A percentile compares a stretch with the other conserved stretches of the same genome.
Conservation (phyloP, 371 early-diverging fungal genomes). For the Mucor sp. region DNA sequence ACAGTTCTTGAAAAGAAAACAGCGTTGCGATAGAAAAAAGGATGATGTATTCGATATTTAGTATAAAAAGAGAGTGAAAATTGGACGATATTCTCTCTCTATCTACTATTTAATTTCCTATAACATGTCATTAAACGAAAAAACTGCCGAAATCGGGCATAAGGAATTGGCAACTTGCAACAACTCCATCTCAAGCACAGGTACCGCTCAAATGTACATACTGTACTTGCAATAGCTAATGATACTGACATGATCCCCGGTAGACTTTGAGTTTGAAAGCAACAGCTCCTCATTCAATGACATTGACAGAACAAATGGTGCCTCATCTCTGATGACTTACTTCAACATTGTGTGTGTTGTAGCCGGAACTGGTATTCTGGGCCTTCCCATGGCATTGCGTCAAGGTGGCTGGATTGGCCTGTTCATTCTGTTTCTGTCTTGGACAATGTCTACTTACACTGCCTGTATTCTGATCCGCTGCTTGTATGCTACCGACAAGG, state of each 20-base stretch:
- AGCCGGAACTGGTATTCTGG: constrained; percentile 85
- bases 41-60: not conserved
- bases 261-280: not conserved
- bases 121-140: not conserved
- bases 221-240: not conserved
- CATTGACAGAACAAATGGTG: constrained; percentile 25
- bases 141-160: not conserved
- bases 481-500: constrained; percentile 36
- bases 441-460: constrained; percentile 66
- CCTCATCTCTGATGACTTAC: constrained; percentile 40
- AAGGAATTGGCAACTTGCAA: not conserved
- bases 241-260: not conserved
- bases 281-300: constrained; percentile 2
- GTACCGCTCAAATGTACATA: not conserved
- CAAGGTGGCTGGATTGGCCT: constrained; percentile 84
- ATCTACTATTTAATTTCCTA: not conserved
- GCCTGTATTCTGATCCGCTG: constrained; percentile 39
- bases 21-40: not conserved
- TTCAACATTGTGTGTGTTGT: constrained; percentile 61
- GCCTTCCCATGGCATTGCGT: constrained; percentile 77
- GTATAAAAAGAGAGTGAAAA: not conserved
- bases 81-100: not conserved
- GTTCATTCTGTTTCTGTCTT: constrained; percentile 74
- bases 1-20: not conserved
- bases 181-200: not conserved